Percentiles rank a stretch among this genome's conserved stretches.
These are phyloP conservation scores for Gossypium gossypioides DNA, from an alignment of 441 rosid genomes.

Conservation along the genomic window DNA sequence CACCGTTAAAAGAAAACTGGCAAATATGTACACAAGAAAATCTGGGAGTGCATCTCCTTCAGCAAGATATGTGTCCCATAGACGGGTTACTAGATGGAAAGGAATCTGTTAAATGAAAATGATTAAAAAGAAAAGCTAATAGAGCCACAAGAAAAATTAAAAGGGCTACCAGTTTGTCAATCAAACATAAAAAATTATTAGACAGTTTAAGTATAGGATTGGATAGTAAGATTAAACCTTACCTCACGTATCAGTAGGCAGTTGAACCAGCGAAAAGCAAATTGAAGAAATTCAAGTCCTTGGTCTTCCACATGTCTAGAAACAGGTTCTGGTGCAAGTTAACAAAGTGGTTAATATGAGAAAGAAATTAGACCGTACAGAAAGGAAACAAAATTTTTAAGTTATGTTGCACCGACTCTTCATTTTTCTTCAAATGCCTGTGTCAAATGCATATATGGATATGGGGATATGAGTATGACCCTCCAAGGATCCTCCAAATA, in stretches of 20 bases:
- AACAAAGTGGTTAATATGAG: constrained; percentile 6
- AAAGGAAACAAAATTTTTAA: not conserved
- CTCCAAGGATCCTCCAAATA: not conserved
- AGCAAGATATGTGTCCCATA: constrained; percentile 98
- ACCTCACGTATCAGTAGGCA: constrained; percentile 92
- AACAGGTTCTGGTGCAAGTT: constrained; percentile 66
- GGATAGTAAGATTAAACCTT: constrained; percentile 43
- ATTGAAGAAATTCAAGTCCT: constrained; percentile 94
- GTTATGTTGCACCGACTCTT: not conserved
- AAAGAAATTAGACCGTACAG: not conserved
- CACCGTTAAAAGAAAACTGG: constrained; percentile 91
- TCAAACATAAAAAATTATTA: not conserved
- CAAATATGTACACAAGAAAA: constrained; percentile 86
- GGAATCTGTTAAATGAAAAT: constrained; percentile 53
- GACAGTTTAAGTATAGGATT: not conserved
- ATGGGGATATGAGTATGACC: not conserved
- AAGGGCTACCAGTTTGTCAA: not conserved
- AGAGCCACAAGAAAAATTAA: not conserved
- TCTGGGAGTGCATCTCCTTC: constrained; percentile 98
- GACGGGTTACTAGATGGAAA: constrained; percentile 69
- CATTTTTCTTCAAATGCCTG: not conserved
- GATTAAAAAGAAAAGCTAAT: not conserved
- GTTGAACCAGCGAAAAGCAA: constrained; percentile 98
- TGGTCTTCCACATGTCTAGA: constrained; percentile 93
- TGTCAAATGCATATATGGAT: not conserved